phyloP scores from a whole-genome alignment of 2,329 filamentous ascomycete species.

The Colletotrichum sp. region DNA sequence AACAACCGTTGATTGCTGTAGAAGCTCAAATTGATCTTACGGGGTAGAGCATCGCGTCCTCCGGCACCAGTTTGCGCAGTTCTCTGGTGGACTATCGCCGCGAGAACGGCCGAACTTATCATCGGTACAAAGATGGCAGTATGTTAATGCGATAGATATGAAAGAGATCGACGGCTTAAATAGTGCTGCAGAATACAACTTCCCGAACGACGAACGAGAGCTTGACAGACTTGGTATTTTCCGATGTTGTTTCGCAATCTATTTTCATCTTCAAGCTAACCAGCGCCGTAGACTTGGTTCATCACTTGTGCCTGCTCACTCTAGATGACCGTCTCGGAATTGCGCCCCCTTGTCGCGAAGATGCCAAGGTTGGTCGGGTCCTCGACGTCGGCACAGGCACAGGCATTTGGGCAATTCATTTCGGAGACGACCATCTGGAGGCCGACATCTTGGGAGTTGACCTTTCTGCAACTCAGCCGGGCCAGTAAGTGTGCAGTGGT shows the following conservation, averaged over 20 bases:
- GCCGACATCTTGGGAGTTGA: background rate
- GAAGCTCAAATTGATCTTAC: background rate
- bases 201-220: background rate
- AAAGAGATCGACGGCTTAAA: background rate
- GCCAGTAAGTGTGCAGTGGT: accelerated
- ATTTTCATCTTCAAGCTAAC: background rate
- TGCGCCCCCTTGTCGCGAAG: background rate
- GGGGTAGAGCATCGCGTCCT: background rate
- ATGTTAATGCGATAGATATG: accelerated
- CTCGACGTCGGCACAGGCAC: background rate
- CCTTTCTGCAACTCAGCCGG: background rate
- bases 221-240: background rate
- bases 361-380: background rate
- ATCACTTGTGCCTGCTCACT: background rate
- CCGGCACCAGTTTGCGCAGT: background rate
- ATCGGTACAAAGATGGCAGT: background rate
- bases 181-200: background rate
- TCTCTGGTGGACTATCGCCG: background rate
- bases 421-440: background rate
- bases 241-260: background rate
- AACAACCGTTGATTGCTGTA: background rate
- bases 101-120: background rate
- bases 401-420: background rate
- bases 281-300: background rate
- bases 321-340: background rate